These are phyloP conservation scores for Elaeis oleifera DNA, from an alignment of 202 grass and related monocot species.

Conservation along the genomic window DNA sequence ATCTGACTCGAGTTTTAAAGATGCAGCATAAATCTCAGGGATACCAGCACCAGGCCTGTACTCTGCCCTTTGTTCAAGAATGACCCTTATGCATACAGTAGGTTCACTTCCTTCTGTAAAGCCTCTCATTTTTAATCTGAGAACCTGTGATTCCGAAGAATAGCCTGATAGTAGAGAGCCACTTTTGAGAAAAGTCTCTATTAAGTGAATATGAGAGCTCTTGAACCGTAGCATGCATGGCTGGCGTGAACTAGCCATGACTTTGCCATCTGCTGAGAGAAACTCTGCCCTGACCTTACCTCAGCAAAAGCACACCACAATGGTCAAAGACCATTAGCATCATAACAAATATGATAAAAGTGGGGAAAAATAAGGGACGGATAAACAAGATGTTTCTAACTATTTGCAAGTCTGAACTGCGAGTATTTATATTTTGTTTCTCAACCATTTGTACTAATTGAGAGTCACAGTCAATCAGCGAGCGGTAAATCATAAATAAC, in stretches of 20 bases:
- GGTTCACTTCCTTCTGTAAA: conserved; percentile 50
- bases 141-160: conserved; percentile 63
- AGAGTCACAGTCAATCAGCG: no score
- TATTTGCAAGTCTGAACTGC: no score
- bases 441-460: no score
- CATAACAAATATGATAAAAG: not conserved
- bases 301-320: conserved; percentile 2
- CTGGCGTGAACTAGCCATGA: conserved; percentile 43
- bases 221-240: conserved; percentile 96
- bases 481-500: no score
- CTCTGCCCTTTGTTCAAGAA: conserved; percentile 81
- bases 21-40: conserved; percentile 77
- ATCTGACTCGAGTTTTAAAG: conserved; percentile 62
- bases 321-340: not conserved
- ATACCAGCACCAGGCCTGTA: conserved; percentile 62
- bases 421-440: no score
- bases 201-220: conserved; percentile 71
- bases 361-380: no score
- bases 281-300: conserved; percentile 67
- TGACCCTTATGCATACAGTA: conserved; percentile 52
- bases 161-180: conserved; percentile 68
- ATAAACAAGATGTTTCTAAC: no score
- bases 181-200: conserved; percentile 74
- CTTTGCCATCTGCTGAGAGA: conserved; percentile 45
- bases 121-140: conserved; percentile 60